Evolutionary conservation across 2,329 filamentous ascomycete genomes (phyloP).

Genomic region (Verticillium isaacii): DNA sequence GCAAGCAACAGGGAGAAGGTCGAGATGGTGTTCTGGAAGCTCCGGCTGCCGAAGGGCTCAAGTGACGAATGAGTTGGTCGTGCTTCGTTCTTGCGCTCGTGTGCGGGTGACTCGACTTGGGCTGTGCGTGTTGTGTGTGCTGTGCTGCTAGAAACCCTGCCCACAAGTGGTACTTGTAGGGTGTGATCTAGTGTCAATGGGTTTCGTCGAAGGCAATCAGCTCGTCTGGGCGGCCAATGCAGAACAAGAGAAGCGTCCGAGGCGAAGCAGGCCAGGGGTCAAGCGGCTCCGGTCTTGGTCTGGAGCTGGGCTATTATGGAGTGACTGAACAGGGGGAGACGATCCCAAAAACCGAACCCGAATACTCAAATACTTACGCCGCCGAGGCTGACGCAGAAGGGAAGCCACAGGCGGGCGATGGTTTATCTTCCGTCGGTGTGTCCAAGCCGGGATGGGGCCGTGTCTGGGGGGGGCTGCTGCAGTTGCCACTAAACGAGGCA

Average conservation of each 20-base stretch:
- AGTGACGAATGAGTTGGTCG: neutral
- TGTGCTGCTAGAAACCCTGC: slow-evolving; percentile 9
- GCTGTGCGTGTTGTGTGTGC: neutral
- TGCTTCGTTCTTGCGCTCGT: slow-evolving; percentile 2
- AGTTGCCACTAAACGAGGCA: slow-evolving; percentile 9
- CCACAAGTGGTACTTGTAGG: slow-evolving; percentile 1
- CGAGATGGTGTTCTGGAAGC: slow-evolving; percentile 2
- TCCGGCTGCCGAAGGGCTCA: slow-evolving; percentile 4
- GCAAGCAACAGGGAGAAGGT: neutral
- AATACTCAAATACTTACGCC: neutral
- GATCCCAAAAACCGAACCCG: neutral
- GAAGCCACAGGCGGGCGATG: neutral
- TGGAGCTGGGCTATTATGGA: slow-evolving; percentile 6
- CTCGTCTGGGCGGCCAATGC: slow-evolving; percentile 11
- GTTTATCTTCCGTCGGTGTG: neutral
- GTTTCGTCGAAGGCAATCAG: slow-evolving; percentile 12
- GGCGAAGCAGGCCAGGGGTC: slow-evolving; percentile 6
- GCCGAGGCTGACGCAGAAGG: neutral
- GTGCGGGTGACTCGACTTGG: slow-evolving; percentile 5
- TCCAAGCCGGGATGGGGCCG: neutral
- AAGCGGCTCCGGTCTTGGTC: slow-evolving; percentile 5
- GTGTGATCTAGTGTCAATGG: slow-evolving; percentile 6
- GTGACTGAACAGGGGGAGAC: slow-evolving; percentile 6
- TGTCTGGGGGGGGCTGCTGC: slow-evolving; percentile 1
- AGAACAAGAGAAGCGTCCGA: slow-evolving; percentile 13